Base-by-base conservation (phyloP, 2,329 filamentous ascomycete species). In the Monosporascus sp. region DNA sequence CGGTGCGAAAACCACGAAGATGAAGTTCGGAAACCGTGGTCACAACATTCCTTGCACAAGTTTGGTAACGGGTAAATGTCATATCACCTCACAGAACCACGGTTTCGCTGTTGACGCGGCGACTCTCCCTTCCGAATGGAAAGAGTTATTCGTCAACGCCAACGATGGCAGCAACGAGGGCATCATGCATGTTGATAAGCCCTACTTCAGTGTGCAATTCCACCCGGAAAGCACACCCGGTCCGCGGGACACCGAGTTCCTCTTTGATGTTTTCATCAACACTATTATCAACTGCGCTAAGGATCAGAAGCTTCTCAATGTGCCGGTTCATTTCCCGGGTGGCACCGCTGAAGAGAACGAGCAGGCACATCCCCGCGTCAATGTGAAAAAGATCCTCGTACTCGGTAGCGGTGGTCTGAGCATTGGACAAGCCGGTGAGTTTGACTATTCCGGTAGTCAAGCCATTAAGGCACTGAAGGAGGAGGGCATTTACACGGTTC, bases 161-260 rank as follows among this genome's bases (percentile, higher is more conserved):
- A 99, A 99, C 71, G 94, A 99, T 64, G 90, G 90, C 64, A 97
- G 90, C 74, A 99, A 99, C 73, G 94, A 99, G 77, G 94, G 94
- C 74, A 97, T 99, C 68, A 87, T 92, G 73, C 91, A 97, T 71
- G 76, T 82, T 48, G 83, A 78, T 70, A 88, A 86, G 66, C 94
- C 94, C 50, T 95, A 93, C 76, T 99, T 99, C 80, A 97, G 91
- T 78, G 94, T 97, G n/a, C 94, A 99, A 70, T 99, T 99, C 76
- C 94, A 99, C 69, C 94, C 94, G 0, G 94, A 99, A 74, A 96
- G 92, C 77, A 95, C 91, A 1, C 94, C 94, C 3, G 94, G 94
- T 54, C 94, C 94, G 50, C 84, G 91, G 37, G 94, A 99, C 69
- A 99, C 94, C 27, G 94, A 99, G 71, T 97, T 90, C 69, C 80